Evolutionary conservation across 805 yeast genomes (phyloP).

Genomic region (Wickerhamiella musiphila): DNA sequence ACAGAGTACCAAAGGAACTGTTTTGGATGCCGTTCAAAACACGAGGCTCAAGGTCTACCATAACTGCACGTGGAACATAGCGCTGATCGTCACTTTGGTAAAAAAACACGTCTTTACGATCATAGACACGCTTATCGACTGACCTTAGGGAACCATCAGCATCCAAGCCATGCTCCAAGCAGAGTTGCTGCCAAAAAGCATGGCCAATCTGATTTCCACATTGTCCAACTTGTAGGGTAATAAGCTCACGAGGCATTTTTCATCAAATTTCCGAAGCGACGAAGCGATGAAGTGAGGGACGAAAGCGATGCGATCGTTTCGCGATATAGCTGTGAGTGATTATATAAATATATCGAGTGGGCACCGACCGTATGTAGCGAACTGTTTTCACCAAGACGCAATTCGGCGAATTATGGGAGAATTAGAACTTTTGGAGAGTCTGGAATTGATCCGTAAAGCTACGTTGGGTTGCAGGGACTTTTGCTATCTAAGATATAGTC

Average conservation of each 20-base stretch:
- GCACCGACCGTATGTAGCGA: too few species aligned
- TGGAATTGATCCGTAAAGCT: too few species aligned
- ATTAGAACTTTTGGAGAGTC: too few species aligned
- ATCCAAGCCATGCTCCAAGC: conserved; percentile 71
- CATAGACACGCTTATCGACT: conserved; percentile 30
- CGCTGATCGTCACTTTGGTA: conserved; percentile 54
- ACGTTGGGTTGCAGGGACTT: too few species aligned
- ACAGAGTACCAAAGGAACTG: conserved; percentile 38
- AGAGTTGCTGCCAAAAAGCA: conserved; percentile 80
- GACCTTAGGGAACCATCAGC: conserved; percentile 39
- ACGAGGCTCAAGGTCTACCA: conserved; percentile 75
- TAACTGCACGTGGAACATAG: conserved; percentile 74
- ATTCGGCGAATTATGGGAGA: too few species aligned
- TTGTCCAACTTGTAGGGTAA: conserved; percentile 42
- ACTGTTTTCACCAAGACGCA: too few species aligned
- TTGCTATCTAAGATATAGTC: too few species aligned
- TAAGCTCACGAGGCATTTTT: conserved; percentile 22
- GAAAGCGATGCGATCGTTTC: too few species aligned
- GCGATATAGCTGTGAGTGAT: too few species aligned
- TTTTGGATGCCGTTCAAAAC: conserved; percentile 51
- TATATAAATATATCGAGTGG: too few species aligned
- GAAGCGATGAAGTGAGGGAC: too few species aligned
- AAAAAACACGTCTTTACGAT: conserved; percentile 73
- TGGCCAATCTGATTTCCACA: conserved; percentile 95
- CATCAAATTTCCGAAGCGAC: too few species aligned